These are phyloP conservation scores for Mediolabrus comicus DNA, from an alignment of 108 stramenopile genomes.

Conservation along the genomic window DNA sequence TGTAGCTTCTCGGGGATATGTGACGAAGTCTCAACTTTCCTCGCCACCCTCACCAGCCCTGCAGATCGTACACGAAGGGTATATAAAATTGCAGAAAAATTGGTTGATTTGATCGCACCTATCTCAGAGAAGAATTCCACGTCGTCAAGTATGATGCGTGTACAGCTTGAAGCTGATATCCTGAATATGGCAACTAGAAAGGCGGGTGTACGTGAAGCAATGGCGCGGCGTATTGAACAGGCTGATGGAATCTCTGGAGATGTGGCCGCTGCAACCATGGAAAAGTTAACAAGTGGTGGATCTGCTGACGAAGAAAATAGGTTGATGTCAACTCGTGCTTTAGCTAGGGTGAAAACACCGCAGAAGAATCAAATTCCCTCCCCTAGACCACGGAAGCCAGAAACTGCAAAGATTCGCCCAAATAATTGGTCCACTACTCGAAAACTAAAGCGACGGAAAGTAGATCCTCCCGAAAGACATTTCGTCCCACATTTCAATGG, in stretches of 20 bases:
- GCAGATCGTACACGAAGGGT: conserved; percentile 60
- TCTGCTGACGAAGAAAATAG: conserved; percentile 17
- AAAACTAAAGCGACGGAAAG: not conserved
- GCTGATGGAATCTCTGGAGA: conserved; percentile 31
- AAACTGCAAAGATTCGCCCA: not conserved
- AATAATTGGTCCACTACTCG: not conserved
- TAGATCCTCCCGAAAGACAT: conserved; percentile 10
- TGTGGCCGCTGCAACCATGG: conserved; percentile 7
- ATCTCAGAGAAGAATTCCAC: conserved; percentile 12
- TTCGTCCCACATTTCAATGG: conserved; percentile 61
- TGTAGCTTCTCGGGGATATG: conserved; percentile 53
- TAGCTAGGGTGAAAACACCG: conserved; percentile 15
- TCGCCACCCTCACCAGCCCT: conserved; percentile 49
- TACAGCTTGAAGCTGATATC: conserved; percentile 65
- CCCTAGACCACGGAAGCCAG: not conserved
- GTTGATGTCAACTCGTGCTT: conserved; percentile 20
- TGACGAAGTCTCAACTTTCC: conserved; percentile 63
- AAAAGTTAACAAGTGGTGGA: conserved; percentile 15
- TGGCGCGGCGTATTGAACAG: conserved; percentile 30
- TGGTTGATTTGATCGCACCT: conserved; percentile 40
- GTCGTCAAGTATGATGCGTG: conserved; percentile 32
- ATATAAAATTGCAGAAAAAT: conserved; percentile 40
- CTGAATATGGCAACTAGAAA: conserved; percentile 52
- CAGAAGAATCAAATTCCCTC: not conserved
- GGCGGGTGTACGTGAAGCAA: conserved; percentile 46